These are phyloP conservation scores for Annulohypoxylon bovei DNA, from an alignment of 495 filamentous ascomycete species.

Conservation along the genomic window DNA sequence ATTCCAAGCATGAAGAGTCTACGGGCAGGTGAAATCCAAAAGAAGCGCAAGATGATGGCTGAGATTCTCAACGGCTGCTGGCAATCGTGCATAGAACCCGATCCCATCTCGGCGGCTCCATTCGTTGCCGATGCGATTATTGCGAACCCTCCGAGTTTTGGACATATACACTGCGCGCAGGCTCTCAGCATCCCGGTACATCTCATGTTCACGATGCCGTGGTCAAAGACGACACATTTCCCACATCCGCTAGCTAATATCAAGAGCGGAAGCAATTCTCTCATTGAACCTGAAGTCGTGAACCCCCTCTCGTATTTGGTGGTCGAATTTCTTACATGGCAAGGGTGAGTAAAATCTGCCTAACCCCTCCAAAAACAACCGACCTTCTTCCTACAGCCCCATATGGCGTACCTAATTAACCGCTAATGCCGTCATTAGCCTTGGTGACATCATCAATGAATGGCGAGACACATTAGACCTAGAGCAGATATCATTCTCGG, in stretches of 20 bases:
- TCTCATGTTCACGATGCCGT: slow-evolving; percentile 2
- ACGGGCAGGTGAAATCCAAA: neutral
- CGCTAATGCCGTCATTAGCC: neutral
- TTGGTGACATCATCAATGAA: neutral
- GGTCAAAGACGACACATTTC: neutral
- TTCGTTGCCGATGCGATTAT: neutral
- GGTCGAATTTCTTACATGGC: neutral
- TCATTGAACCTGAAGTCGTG: neutral
- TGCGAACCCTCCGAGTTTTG: neutral
- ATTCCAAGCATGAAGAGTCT: slow-evolving; percentile 4
- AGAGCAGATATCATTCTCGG: neutral
- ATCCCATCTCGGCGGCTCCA: neutral
- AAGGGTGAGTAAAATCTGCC: neutral
- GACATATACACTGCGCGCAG: neutral
- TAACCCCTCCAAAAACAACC: too few relatives aligned
- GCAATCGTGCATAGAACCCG: neutral
- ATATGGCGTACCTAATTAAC: too few relatives aligned
- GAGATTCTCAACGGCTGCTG: neutral
- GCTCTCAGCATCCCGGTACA: neutral
- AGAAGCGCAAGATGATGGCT: neutral
- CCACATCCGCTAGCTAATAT: neutral
- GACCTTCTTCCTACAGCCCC: too few relatives aligned
- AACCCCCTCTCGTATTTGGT: neutral
- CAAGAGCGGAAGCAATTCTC: neutral
- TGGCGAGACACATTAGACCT: neutral